Conservation (phyloP, 805 yeast genomes). For the Blastobotrys peoriensis region DNA sequence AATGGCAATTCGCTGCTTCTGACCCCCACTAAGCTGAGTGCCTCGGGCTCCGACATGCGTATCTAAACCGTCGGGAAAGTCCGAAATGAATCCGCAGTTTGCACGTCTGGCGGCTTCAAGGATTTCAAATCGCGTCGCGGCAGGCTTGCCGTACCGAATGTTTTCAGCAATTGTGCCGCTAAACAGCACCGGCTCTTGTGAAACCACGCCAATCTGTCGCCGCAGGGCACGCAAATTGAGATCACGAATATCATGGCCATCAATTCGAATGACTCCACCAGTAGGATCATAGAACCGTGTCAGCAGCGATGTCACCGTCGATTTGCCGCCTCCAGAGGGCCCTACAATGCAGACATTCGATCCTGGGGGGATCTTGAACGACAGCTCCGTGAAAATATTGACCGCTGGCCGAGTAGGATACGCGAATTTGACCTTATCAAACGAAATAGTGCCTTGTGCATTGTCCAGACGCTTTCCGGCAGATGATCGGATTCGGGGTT, state of each 20-base stretch:
- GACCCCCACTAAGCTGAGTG: slow-evolving; percentile 90
- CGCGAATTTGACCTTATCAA: slow-evolving; percentile 58
- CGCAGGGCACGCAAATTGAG: slow-evolving; percentile 71
- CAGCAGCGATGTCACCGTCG: slow-evolving; percentile 75
- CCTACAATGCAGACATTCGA: slow-evolving; percentile 93
- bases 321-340: slow-evolving; percentile 95
- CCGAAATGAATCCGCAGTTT: slow-evolving; percentile 66
- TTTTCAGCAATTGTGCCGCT: slow-evolving; percentile 83
- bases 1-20: slow-evolving; percentile 85
- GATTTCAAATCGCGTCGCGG: slow-evolving; percentile 55
- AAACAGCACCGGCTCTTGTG: slow-evolving; percentile 86
- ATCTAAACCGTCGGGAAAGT: slow-evolving; percentile 75
- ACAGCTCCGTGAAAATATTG: slow-evolving; percentile 54
- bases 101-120: slow-evolving; percentile 61
- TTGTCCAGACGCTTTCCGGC: slow-evolving; percentile 46
- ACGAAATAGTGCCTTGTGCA: slow-evolving; percentile 42
- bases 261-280: slow-evolving; percentile 57
- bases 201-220: slow-evolving; percentile 77
- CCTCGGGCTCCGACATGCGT: slow-evolving; percentile 85
- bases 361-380: slow-evolving; percentile 63
- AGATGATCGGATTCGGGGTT: slow-evolving; percentile 64
- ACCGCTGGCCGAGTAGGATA: slow-evolving; percentile 83
- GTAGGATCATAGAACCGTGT: slow-evolving; percentile 79
- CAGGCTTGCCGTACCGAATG: slow-evolving; percentile 63
- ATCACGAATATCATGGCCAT: slow-evolving; percentile 54